phyloP scores from a whole-genome alignment of 2,329 filamentous ascomycete species.

The Hansfordia pulvinata region DNA sequence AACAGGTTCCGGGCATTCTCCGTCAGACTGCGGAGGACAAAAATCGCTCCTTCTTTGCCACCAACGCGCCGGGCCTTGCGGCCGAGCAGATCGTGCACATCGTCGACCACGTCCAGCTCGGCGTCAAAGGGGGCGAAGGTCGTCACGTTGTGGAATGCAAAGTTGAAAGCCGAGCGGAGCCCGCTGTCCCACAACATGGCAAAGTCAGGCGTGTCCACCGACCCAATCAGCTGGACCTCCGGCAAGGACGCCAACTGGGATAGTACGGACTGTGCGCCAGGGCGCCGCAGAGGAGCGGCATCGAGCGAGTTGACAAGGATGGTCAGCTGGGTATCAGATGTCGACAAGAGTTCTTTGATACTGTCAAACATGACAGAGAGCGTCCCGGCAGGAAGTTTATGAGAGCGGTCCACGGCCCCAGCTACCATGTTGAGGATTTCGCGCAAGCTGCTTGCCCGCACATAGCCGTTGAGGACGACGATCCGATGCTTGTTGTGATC shows the following conservation, averaged over 20 bases:
- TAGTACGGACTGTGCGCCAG: slow-evolving; percentile 56
- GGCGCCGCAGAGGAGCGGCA: slow-evolving; percentile 58
- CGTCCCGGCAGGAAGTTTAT: slow-evolving; percentile 42
- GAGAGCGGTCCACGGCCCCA: slow-evolving; percentile 39
- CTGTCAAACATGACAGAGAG: slow-evolving; percentile 55
- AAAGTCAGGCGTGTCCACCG: slow-evolving; percentile 80
- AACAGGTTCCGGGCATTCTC: slow-evolving; percentile 88
- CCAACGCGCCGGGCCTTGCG: slow-evolving; percentile 67
- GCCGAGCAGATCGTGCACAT: slow-evolving; percentile 77
- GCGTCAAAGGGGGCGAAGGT: slow-evolving; percentile 65
- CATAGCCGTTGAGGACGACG: slow-evolving; percentile 79
- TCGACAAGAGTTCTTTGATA: slow-evolving; percentile 47
- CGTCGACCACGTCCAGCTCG: slow-evolving; percentile 77
- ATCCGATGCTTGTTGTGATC: slow-evolving; percentile 41
- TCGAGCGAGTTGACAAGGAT: slow-evolving; percentile 82
- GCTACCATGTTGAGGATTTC: slow-evolving; percentile 60
- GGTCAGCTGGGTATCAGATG: slow-evolving; percentile 37
- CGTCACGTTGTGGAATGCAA: slow-evolving; percentile 87
- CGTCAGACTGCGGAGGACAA: slow-evolving; percentile 78
- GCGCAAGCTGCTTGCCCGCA: slow-evolving; percentile 48
- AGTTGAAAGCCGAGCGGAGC: slow-evolving; percentile 69
- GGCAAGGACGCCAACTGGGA: slow-evolving; percentile 65
- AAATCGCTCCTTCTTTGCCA: slow-evolving; percentile 82
- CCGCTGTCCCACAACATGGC: slow-evolving; percentile 80
- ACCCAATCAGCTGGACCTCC: slow-evolving; percentile 59